phyloP scores from a whole-genome alignment of 1,139 yeast species.

The Neolecta irregularis region DNA sequence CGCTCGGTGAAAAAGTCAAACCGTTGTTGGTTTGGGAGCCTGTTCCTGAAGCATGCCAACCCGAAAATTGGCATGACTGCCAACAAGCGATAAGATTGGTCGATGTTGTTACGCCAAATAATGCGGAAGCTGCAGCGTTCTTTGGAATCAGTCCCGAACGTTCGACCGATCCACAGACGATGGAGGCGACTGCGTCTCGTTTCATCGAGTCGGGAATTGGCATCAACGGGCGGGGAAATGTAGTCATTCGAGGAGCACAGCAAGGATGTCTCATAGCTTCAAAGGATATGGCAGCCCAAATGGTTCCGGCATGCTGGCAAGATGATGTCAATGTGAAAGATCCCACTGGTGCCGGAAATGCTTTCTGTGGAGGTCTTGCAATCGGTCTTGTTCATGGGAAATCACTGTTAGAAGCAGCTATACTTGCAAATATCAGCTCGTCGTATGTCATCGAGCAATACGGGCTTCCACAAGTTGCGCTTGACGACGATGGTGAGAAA shows the following conservation, averaged over 20 bases:
- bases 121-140: slow-evolving; percentile 59
- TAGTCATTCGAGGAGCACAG: slow-evolving; percentile 57
- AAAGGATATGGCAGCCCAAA: slow-evolving; percentile 17
- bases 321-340: slow-evolving; percentile 61
- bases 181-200: slow-evolving; percentile 30
- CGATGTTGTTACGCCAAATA: slow-evolving; percentile 64
- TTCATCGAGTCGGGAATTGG: slow-evolving; percentile 4
- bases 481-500: not conserved
- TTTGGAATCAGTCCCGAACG: slow-evolving; percentile 37
- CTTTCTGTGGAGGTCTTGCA: slow-evolving; percentile 70
- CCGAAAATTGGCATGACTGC: slow-evolving; percentile 34
- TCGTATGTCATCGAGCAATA: slow-evolving; percentile 9
- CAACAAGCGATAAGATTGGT: slow-evolving; percentile 32
- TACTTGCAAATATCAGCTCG: slow-evolving; percentile 8
- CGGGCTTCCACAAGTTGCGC: slow-evolving; percentile 7
- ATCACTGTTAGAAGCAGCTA: slow-evolving; percentile 5
- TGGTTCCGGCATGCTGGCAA: slow-evolving; percentile 65
- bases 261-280: slow-evolving; percentile 38
- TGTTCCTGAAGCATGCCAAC: slow-evolving; percentile 55
- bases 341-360: slow-evolving; percentile 91
- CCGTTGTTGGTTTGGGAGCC: slow-evolving; percentile 69
- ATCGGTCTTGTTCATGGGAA: slow-evolving; percentile 31
- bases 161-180: slow-evolving; percentile 21
- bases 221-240: slow-evolving; percentile 11
- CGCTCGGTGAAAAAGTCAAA: slow-evolving; percentile 16